These are phyloP conservation scores for Suillus subaureus DNA, from an alignment of 768 basidiomycete species.

Conservation along the genomic window DNA sequence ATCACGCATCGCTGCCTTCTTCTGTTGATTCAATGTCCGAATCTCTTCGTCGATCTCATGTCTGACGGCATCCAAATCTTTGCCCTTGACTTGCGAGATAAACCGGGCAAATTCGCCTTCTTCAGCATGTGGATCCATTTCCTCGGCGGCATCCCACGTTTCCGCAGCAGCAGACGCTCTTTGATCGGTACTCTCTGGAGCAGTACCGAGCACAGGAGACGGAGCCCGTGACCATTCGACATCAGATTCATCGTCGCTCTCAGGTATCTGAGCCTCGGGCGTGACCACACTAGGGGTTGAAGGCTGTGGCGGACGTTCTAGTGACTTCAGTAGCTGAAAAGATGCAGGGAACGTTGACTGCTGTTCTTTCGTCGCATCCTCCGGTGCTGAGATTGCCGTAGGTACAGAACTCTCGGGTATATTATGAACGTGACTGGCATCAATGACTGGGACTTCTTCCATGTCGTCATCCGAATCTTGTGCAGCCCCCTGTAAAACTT, in stretches of 20 bases:
- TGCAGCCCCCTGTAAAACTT: conserved; percentile 8
- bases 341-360: conserved; percentile 4
- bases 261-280: conserved; percentile 7
- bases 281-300: conserved; percentile 15
- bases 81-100: conserved; percentile 87
- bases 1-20: conserved; percentile 88
- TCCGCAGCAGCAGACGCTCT: conserved; percentile 31
- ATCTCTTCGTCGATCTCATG: conserved; percentile 95
- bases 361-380: conserved; percentile 13
- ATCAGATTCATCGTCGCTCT: conserved; percentile 28
- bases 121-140: conserved; percentile 79
- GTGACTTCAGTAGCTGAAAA: conserved; percentile 10
- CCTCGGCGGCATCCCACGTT: conserved; percentile 83
- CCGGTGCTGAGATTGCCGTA: conserved; percentile 15
- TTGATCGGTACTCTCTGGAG: conserved; percentile 5
- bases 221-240: conserved; percentile 44
- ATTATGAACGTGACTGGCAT: not conserved
- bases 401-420: not conserved
- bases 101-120: conserved; percentile 92
- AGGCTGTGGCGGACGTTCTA: conserved; percentile 5
- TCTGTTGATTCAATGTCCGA: conserved; percentile 73
- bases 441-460: conserved; percentile 34
- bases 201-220: conserved; percentile 27
- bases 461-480: conserved; percentile 39
- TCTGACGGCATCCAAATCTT: conserved; percentile 77